A percentile compares a stretch with the other conserved stretches of the same genome.
phyloP scores from a whole-genome alignment of 129 eudicot species.

The Silybum marianum region DNA sequence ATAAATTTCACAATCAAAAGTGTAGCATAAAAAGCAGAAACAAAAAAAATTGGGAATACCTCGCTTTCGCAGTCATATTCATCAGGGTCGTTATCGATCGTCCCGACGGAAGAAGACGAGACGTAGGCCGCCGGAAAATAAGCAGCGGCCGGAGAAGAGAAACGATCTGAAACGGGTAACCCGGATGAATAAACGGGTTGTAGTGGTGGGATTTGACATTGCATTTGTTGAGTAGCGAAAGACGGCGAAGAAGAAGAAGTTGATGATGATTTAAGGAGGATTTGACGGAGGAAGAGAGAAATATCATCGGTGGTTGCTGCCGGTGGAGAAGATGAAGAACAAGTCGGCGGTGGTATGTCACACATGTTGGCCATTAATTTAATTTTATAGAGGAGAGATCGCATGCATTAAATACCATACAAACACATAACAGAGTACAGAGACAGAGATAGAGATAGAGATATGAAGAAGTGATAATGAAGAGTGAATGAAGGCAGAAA shows the following conservation, averaged over 20 bases:
- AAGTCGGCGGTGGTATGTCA: neutral
- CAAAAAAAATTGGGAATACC: constrained; percentile 11
- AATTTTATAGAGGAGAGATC: neutral
- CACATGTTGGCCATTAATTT: constrained; percentile 12
- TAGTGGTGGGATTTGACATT: constrained; percentile 11
- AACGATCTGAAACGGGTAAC: constrained; percentile 21
- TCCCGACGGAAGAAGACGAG: constrained; percentile 40
- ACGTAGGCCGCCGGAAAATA: constrained; percentile 24
- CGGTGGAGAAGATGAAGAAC: constrained; percentile 20
- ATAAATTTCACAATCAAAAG: neutral
- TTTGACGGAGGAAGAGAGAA: constrained; percentile 20
- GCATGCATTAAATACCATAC: constrained; percentile 8
- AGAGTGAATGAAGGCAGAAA: neutral
- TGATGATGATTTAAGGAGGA: constrained; percentile 20
- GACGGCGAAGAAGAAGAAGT: constrained; percentile 12
- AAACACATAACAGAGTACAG: neutral
- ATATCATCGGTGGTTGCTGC: constrained; percentile 25
- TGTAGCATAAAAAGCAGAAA: neutral
- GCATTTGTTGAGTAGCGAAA: constrained; percentile 10
- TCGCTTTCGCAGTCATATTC: constrained; percentile 62
- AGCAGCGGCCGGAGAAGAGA: neutral
- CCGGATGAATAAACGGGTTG: constrained; percentile 15
- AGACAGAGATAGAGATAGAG: too few species aligned
- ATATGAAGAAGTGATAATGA: neutral
- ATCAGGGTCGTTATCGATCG: constrained; percentile 44